Evolutionary conservation across 2,329 filamentous ascomycete species (phyloP).

Genomic region (Fusarium liriodendri): DNA sequence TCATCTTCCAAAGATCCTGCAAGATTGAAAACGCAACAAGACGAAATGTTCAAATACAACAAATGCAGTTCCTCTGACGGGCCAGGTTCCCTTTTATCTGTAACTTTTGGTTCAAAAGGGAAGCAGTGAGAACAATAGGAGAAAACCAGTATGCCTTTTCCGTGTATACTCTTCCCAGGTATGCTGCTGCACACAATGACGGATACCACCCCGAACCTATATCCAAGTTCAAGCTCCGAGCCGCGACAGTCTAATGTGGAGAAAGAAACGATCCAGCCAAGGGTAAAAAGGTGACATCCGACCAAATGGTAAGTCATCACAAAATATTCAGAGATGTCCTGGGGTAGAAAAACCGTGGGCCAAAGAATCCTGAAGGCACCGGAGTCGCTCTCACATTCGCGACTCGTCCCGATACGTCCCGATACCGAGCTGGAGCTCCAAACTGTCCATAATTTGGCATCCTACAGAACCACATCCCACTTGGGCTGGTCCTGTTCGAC

Average conservation of each 20-base stretch:
- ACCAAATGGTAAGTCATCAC: background rate
- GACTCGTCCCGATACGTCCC: background rate
- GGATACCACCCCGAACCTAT: background rate
- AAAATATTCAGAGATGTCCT: background rate
- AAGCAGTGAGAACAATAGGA: background rate
- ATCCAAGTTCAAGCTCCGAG: background rate
- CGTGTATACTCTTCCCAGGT: background rate
- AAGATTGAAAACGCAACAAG: background rate
- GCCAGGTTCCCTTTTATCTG: background rate
- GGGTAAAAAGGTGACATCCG: background rate
- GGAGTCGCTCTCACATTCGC: background rate
- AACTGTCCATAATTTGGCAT: background rate
- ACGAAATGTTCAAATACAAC: background rate
- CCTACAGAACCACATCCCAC: background rate
- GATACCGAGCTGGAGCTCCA: background rate
- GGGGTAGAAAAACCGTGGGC: background rate
- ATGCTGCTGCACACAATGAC: background rate
- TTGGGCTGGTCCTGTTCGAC: slow-evolving; percentile 1
- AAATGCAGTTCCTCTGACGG: background rate
- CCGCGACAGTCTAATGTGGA: background rate
- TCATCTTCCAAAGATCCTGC: background rate
- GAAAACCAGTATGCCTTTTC: background rate
- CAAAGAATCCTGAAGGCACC: background rate
- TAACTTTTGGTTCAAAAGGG: background rate
- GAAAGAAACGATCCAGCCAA: background rate